Evolutionary conservation across 371 early-diverging fungal genomes (phyloP).

Genomic region (Mucor saturninus): DNA sequence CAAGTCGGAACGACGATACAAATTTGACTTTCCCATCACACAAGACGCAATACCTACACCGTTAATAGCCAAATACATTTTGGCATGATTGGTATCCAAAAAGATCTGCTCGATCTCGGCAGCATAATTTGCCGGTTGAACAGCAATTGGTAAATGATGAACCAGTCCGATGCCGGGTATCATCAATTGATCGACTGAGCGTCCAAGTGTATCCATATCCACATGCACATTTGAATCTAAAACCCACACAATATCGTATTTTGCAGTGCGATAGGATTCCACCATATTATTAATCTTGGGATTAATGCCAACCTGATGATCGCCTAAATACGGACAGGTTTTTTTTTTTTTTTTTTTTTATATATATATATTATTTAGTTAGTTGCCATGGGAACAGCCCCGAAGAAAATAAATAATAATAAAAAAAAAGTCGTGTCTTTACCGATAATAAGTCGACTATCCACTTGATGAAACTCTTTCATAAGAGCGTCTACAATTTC

Average conservation of each 20-base stretch:
- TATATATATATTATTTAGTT: neutral
- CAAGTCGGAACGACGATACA: slow-evolving; percentile 88
- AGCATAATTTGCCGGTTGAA: slow-evolving; percentile 73
- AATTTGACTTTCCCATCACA: slow-evolving; percentile 92
- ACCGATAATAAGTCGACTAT: slow-evolving; percentile 81
- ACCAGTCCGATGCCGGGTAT: slow-evolving; percentile 87
- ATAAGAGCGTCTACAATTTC: slow-evolving; percentile 72
- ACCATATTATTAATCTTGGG: slow-evolving; percentile 97
- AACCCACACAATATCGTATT: slow-evolving; percentile 93
- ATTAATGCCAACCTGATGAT: slow-evolving; percentile 76
- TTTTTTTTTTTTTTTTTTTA: neutral
- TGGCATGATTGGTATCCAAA: slow-evolving; percentile 89
- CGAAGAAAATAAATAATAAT: no score
- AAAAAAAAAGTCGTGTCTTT: slow-evolving; percentile 11
- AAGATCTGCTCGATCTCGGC: slow-evolving; percentile 86
- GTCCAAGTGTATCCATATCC: slow-evolving; percentile 73
- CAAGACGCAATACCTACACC: slow-evolving; percentile 81
- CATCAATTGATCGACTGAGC: slow-evolving; percentile 75
- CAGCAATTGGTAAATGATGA: slow-evolving; percentile 89
- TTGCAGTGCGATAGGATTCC: slow-evolving; percentile 75
- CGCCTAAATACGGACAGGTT: slow-evolving; percentile 52
- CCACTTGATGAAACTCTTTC: slow-evolving; percentile 68
- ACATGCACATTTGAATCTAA: slow-evolving; percentile 89
- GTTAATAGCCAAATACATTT: slow-evolving; percentile 93
- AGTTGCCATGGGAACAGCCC: neutral